Evolutionary conservation across 2,329 filamentous ascomycete species (phyloP).

Genomic region (Ustilaginoidea virens): DNA sequence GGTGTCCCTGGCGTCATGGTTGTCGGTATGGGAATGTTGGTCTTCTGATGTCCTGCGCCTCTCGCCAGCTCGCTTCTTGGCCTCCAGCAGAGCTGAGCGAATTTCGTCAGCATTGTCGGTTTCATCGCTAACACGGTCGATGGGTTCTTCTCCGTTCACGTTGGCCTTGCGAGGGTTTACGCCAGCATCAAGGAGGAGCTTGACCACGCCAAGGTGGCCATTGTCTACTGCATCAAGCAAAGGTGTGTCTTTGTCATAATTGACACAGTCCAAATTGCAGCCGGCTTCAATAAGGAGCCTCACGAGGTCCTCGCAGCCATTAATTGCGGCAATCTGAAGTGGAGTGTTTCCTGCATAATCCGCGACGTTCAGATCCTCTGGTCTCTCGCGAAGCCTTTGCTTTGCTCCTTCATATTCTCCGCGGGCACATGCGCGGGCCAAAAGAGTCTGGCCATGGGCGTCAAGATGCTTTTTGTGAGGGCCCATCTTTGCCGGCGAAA

Average conservation of each 20-base stretch:
- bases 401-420: slow-evolving; percentile 71
- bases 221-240: slow-evolving; percentile 95
- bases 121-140: slow-evolving; percentile 66
- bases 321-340: slow-evolving; percentile 79
- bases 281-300: slow-evolving; percentile 72
- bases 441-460: slow-evolving; percentile 76
- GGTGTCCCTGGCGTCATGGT: slow-evolving; percentile 32
- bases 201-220: slow-evolving; percentile 77
- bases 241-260: slow-evolving; percentile 79
- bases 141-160: slow-evolving; percentile 79
- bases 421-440: slow-evolving; percentile 80
- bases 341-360: slow-evolving; percentile 97
- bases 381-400: slow-evolving; percentile 58
- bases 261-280: slow-evolving; percentile 66
- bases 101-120: slow-evolving; percentile 70
- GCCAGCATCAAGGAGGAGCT: slow-evolving; percentile 66
- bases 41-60: slow-evolving; percentile 43
- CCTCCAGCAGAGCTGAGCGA: slow-evolving; percentile 47
- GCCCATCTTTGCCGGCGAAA: slow-evolving; percentile 52
- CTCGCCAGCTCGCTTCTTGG: slow-evolving; percentile 38
- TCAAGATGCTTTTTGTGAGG: slow-evolving; percentile 79
- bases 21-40: slow-evolving; percentile 30
- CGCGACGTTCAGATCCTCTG: slow-evolving; percentile 74
- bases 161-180: slow-evolving; percentile 88
- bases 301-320: slow-evolving; percentile 77